Conservation (phyloP, 2,329 filamentous ascomycete species). For the Orbilia oligospora region DNA sequence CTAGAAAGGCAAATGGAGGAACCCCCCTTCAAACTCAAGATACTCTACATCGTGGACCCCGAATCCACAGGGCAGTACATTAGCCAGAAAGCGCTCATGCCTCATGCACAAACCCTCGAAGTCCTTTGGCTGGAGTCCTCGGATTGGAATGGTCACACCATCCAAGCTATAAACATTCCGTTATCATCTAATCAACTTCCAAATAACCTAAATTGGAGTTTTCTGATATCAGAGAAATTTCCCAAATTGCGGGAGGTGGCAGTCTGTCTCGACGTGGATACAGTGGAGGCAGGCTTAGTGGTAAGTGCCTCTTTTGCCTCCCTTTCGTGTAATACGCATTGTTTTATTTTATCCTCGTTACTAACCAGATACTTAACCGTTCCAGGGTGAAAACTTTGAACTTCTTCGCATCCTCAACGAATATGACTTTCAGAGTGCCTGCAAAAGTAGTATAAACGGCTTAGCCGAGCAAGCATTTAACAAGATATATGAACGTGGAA, state of each 20-base stretch:
- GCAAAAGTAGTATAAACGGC: no score
- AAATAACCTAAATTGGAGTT: neutral
- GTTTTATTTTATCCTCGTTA: no score
- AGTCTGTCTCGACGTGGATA: neutral
- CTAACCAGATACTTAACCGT: no score
- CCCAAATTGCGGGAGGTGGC: slow-evolving; percentile 9
- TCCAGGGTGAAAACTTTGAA: slow-evolving; percentile 5
- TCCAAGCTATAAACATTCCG: no score
- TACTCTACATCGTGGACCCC: neutral
- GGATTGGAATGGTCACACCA: neutral
- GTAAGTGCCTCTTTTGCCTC: no score
- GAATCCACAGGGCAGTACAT: neutral
- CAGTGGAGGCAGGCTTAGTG: neutral
- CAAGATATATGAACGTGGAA: neutral
- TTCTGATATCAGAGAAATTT: slow-evolving; percentile 2
- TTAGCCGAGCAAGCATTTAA: neutral
- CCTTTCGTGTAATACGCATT: no score
- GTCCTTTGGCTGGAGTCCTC: slow-evolving; percentile 13
- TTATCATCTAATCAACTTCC: no score
- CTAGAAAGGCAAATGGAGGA: neutral
- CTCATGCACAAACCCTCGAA: slow-evolving; percentile 18
- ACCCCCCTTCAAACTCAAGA: neutral
- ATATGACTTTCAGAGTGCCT: neutral
- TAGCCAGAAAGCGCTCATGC: neutral
- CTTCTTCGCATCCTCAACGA: neutral